Base-by-base conservation (phyloP, 179 eudicot genomes). In the Camellia oleifera region DNA sequence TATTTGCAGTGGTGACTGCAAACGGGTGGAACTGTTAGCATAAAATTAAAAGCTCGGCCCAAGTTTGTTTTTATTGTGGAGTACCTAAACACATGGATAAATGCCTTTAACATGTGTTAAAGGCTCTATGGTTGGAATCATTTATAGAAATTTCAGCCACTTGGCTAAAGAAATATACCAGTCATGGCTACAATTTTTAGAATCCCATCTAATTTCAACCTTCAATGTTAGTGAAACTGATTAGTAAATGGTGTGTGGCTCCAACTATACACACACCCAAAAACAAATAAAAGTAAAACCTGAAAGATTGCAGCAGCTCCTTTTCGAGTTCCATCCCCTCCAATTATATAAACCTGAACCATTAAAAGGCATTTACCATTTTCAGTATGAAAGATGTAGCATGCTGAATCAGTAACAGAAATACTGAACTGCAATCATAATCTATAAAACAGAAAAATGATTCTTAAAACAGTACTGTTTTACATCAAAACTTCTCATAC, bases 291-390 rank as follows among this genome's bases (percentile, higher is more conserved):
- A 74, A 53, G 69, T 23, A 23, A 44, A 73, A 85, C 92, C 90
- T 89, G 82, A 71, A 80, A 89, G 60, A 87, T 89, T 6, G 64
- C 88, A 68, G 92, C 87, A 15, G 92, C 92, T 61, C 92, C 92
- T 83, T 84, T 87, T 68, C 78, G 26, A 23, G 26, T 23, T 23
- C 26, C 26, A 23, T 23, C 26, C 26, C 26, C 26, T 79, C 92
- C 92, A 81, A 89, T 89, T 68, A 89, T 87, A 78, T 85, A 89
- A 75, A 89, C 92, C 92, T 89, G 88, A 80, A 69, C 12, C 52
- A 84, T 48, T 42, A 15, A 54, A 60, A 65, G 8, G 5, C 23
- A 64, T 18, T 64, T 44, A 45, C 66, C 53, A 72, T 13, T 61
- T 62, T 61, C 32, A n/a, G 78, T 61, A 76, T 5, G 26, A 60